These are phyloP conservation scores for Eruca vesicaria DNA, from an alignment of 441 rosid species.

Conservation along the genomic window DNA sequence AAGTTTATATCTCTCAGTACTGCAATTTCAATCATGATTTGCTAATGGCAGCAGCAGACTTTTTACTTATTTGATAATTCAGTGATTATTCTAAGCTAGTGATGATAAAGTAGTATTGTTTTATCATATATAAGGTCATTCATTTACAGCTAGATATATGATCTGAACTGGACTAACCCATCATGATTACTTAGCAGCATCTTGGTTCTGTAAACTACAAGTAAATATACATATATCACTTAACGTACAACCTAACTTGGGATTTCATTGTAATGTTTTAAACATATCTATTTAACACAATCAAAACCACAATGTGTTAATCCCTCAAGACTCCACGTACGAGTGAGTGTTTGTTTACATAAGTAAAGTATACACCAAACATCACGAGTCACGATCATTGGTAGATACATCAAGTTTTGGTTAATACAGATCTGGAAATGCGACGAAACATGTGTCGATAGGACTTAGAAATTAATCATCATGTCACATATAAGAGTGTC, in stretches of 20 bases:
- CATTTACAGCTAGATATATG: background rate
- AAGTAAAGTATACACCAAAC: background rate
- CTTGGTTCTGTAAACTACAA: background rate
- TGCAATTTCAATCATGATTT: background rate
- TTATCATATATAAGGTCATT: background rate
- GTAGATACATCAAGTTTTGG: slow-evolving; percentile 11
- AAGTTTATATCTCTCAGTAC: background rate
- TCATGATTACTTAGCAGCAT: slow-evolving; percentile 9
- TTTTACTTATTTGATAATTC: background rate
- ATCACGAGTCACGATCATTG: slow-evolving; percentile 22
- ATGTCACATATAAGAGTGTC: background rate
- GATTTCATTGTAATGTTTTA: background rate
- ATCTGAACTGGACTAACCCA: background rate
- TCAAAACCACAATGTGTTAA: background rate
- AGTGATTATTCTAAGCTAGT: background rate
- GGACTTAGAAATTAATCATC: slow-evolving; percentile 15
- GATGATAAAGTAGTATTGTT: background rate
- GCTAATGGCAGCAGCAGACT: background rate
- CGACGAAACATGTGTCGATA: slow-evolving; percentile 38
- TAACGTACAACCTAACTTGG: slow-evolving; percentile 14
- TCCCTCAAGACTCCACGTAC: background rate
- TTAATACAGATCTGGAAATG: slow-evolving; percentile 17
- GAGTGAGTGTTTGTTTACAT: background rate
- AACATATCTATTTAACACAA: background rate
- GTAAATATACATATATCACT: background rate